Percentiles rank a stretch among this genome's conserved stretches.
Evolutionary conservation across 306 rosid genomes (phyloP).

Genomic region (Alnus rubra): DNA sequence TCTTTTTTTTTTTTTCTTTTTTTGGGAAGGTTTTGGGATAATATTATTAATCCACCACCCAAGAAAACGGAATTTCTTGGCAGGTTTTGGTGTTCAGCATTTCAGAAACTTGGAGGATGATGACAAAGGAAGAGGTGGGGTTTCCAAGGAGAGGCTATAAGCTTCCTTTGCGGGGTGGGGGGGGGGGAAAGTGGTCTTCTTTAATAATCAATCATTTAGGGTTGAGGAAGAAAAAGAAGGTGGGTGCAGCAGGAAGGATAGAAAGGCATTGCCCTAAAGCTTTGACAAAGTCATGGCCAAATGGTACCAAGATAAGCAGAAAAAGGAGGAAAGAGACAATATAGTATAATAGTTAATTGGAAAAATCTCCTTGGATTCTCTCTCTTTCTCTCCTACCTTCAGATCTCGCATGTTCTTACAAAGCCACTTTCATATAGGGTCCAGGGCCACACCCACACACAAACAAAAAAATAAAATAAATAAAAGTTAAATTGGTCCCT

Average conservation of each 20-base stretch:
- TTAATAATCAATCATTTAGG: conserved; percentile 28
- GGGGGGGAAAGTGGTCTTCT: background rate
- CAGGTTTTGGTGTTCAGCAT: background rate
- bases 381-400: conserved; percentile 1
- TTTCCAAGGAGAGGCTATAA: conserved; percentile 10
- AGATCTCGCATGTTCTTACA: conserved; percentile 6
- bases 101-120: conserved; percentile 29
- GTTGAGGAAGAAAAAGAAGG: conserved; percentile 28
- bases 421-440: background rate
- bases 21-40: conserved; percentile 22
- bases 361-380: conserved; percentile 50
- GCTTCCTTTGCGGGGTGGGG: conserved; percentile 10
- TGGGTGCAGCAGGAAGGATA: conserved; percentile 38
- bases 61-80: conserved; percentile 19
- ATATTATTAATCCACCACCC: conserved; percentile 20
- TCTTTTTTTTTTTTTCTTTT: conserved; percentile 6
- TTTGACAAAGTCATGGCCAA: conserved; percentile 41
- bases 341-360: background rate
- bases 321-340: conserved; percentile 14
- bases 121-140: conserved; percentile 19
- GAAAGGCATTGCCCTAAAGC: conserved; percentile 40
- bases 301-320: background rate
- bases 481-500: no score
- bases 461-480: background rate
- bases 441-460: background rate